Evolutionary conservation across 2,329 filamentous ascomycete species (phyloP).

Genomic region (Emericellopsis cladophorae): DNA sequence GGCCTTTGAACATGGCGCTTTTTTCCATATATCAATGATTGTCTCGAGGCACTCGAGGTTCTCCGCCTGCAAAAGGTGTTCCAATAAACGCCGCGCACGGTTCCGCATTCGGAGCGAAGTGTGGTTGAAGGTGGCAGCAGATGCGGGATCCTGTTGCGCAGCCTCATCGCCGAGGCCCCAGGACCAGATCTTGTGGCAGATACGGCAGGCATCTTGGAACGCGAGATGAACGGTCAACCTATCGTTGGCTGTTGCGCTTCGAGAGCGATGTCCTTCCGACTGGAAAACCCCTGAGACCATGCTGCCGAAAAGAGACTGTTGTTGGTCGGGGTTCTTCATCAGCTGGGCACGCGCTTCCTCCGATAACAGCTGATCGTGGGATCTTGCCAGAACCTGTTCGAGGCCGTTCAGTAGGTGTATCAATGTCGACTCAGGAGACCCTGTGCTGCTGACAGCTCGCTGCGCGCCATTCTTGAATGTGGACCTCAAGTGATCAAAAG

Average conservation of each 20-base stretch:
- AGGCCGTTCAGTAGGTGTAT: slow-evolving; percentile 86
- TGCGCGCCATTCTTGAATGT: slow-evolving; percentile 36
- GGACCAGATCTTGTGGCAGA: slow-evolving; percentile 89
- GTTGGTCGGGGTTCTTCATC: slow-evolving; percentile 68
- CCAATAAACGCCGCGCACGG: slow-evolving; percentile 71
- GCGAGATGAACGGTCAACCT: slow-evolving; percentile 88
- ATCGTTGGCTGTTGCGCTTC: slow-evolving; percentile 81
- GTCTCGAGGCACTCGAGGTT: slow-evolving; percentile 90
- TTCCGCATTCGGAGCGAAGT: slow-evolving; percentile 87
- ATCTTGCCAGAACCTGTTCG: slow-evolving; percentile 78
- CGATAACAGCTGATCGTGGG: slow-evolving; percentile 67
- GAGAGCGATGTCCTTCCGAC: slow-evolving; percentile 61
- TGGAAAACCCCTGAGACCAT: slow-evolving; percentile 89
- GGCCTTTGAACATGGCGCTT: slow-evolving; percentile 28
- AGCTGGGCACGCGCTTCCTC: slow-evolving; percentile 61
- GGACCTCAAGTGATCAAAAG: slow-evolving; percentile 57
- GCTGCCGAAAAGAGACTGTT: slow-evolving; percentile 82
- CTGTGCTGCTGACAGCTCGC: slow-evolving; percentile 10
- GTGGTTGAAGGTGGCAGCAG: slow-evolving; percentile 74
- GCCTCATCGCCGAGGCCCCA: slow-evolving; percentile 64
- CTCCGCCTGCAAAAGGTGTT: slow-evolving; percentile 87
- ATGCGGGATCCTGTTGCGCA: slow-evolving; percentile 48
- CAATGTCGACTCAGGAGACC: slow-evolving; percentile 53
- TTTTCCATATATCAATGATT: slow-evolving; percentile 72
- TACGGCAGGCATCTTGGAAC: slow-evolving; percentile 87